Evolutionary conservation across 257 asterid genomes (phyloP).

Genomic region (Nicotiana otophora): DNA sequence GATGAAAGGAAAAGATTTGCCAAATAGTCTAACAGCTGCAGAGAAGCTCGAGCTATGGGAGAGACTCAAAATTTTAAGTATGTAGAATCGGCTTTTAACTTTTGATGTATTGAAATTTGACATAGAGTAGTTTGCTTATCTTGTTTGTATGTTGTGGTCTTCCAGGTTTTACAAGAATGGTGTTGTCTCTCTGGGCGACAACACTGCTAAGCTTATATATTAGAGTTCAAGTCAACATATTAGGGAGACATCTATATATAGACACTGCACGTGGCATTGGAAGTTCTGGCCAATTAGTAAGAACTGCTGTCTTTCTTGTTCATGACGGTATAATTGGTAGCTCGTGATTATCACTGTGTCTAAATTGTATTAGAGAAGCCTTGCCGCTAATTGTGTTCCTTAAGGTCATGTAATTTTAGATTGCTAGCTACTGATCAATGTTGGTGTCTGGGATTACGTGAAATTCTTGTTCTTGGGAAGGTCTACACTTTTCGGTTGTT

Average conservation of each 20-base stretch:
- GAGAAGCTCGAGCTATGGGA: slow-evolving; percentile 92
- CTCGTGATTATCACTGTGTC: background rate
- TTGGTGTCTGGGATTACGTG: background rate
- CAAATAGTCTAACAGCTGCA: slow-evolving; percentile 45
- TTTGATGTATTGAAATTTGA: slow-evolving; percentile 5
- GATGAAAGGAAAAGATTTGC: slow-evolving; percentile 72
- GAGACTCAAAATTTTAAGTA: slow-evolving; percentile 73
- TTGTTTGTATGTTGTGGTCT: background rate
- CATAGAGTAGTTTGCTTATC: background rate
- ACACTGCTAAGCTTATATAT: slow-evolving; percentile 69
- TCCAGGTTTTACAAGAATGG: slow-evolving; percentile 86
- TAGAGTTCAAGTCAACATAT: slow-evolving; percentile 86
- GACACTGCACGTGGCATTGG: slow-evolving; percentile 86
- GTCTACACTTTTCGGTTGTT: background rate
- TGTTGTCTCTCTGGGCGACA: slow-evolving; percentile 78
- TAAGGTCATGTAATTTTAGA: background rate
- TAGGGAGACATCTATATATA: slow-evolving; percentile 87
- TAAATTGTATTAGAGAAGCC: background rate
- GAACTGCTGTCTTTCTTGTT: slow-evolving; percentile 17
- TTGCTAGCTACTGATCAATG: background rate
- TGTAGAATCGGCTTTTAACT: slow-evolving; percentile 3
- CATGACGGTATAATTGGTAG: background rate
- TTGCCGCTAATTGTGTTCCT: background rate
- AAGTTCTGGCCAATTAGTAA: slow-evolving; percentile 62
- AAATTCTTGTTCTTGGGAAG: background rate